Evolutionary conservation across 768 basidiomycete species (phyloP).

Genomic region (Mrakia blollopis): DNA sequence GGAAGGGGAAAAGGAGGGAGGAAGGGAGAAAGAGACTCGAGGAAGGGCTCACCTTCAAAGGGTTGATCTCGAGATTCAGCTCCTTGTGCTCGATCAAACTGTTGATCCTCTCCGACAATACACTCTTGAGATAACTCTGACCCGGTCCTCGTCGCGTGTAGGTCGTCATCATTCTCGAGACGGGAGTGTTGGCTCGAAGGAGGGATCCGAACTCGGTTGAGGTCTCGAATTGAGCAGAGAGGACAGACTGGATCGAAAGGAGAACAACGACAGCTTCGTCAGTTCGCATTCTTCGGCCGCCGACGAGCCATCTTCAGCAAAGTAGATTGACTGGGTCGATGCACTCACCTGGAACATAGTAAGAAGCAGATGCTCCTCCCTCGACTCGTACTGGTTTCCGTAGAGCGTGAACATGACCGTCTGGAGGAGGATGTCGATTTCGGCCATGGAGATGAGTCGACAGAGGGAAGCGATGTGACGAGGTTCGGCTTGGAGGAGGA

Average conservation of each 20-base stretch:
- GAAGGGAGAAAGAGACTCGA: conserved; percentile 7
- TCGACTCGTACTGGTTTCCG: conserved; percentile 96
- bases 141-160: conserved; percentile 98
- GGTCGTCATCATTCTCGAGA: conserved; percentile 99
- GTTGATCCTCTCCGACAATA: conserved; percentile 96
- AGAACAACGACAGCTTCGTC: not conserved
- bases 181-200: conserved; percentile 95
- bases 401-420: conserved; percentile 99
- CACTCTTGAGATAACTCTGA: conserved; percentile 95
- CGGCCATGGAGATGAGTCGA: conserved; percentile 87
- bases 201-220: conserved; percentile 99
- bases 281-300: not conserved
- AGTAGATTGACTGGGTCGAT: not conserved
- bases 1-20: not conserved
- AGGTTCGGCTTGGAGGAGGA: conserved; percentile 95
- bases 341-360: conserved; percentile 81
- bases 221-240: conserved; percentile 98
- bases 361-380: conserved; percentile 94
- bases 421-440: conserved; percentile 97
- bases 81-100: conserved; percentile 99
- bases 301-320: no score
- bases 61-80: conserved; percentile 97
- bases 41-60: conserved; percentile 69
- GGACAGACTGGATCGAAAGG: conserved; percentile 66
- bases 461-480: conserved; percentile 94